Evolutionary conservation across 2,329 filamentous ascomycete genomes (phyloP).

Genomic region (Aureobasidium musti): DNA sequence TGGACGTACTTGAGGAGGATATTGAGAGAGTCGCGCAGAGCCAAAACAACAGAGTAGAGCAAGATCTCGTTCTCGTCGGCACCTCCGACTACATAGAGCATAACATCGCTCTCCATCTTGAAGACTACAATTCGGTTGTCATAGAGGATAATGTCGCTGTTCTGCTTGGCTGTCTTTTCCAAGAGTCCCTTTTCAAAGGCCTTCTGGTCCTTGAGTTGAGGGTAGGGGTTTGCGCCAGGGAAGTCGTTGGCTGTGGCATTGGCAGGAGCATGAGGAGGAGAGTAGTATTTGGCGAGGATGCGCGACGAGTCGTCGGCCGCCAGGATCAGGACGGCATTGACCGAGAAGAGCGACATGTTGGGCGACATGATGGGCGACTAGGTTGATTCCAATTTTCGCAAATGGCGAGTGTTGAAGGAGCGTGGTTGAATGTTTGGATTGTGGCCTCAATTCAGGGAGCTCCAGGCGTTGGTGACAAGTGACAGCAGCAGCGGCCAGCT

Average conservation of each 20-base stretch:
- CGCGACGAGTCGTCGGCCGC: slow-evolving; percentile 83
- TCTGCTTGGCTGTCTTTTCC: slow-evolving; percentile 95
- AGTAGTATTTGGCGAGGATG: slow-evolving; percentile 94
- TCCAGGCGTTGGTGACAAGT: not conserved
- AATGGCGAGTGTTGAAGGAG: not conserved
- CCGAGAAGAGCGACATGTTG: slow-evolving; percentile 57
- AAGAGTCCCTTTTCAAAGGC: slow-evolving; percentile 94
- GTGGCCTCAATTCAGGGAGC: slow-evolving; percentile 28
- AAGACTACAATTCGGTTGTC: slow-evolving; percentile 96
- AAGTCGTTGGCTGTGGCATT: slow-evolving; percentile 59
- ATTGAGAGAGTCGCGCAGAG: slow-evolving; percentile 85
- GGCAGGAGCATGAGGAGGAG: slow-evolving; percentile 67
- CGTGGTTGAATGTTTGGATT: not conserved
- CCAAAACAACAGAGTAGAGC: slow-evolving; percentile 86
- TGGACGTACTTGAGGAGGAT: slow-evolving; percentile 80
- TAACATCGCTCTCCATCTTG: slow-evolving; percentile 97
- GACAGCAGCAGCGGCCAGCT: not conserved
- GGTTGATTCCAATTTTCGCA: not conserved
- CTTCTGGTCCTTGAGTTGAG: slow-evolving; percentile 89
- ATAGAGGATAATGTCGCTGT: slow-evolving; percentile 93
- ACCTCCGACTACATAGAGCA: slow-evolving; percentile 89
- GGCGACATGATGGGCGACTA: slow-evolving; percentile 48
- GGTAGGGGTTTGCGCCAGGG: slow-evolving; percentile 74
- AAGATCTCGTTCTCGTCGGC: slow-evolving; percentile 96
- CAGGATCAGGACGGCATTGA: slow-evolving; percentile 55